Percentiles rank a stretch among this genome's conserved stretches.
Evolutionary conservation across 148 eudicot species (phyloP).

Genomic region (Tetragonia tetragonoides): DNA sequence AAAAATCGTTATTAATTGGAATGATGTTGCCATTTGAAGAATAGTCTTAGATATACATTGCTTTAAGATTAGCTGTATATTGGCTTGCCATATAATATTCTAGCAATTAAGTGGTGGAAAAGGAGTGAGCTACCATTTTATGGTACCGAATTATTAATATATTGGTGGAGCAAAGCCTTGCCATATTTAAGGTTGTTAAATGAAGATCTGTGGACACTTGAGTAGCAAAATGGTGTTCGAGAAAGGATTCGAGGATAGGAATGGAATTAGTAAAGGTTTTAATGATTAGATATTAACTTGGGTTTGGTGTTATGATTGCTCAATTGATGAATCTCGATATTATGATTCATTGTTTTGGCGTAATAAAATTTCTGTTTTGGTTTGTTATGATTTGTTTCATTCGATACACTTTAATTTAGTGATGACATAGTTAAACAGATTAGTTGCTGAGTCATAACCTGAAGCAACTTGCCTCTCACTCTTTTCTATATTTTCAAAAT

Average conservation of each 20-base stretch:
- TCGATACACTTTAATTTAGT: background rate
- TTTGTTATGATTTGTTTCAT: background rate
- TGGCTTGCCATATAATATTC: background rate
- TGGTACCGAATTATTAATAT: background rate
- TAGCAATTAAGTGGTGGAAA: background rate
- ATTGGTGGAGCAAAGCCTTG: conserved; percentile 12
- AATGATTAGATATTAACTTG: background rate
- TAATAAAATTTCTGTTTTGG: background rate
- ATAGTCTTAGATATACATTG: background rate
- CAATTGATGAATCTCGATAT: conserved; percentile 5
- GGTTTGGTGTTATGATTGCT: conserved; percentile 6
- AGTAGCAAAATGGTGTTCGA: background rate
- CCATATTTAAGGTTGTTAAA: conserved; percentile 4
- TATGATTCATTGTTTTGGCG: background rate
- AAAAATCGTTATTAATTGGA: background rate
- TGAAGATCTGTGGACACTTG: conserved; percentile 15
- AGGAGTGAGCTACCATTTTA: too few species aligned
- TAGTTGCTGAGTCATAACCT: too few species aligned
- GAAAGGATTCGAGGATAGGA: background rate
- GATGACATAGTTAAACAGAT: background rate
- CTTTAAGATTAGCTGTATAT: background rate
- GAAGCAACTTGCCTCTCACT: too few species aligned
- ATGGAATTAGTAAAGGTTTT: background rate
- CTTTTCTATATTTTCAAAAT: too few species aligned
- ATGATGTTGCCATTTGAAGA: background rate